Base-by-base conservation (phyloP, 1,284 basidiomycete species). In the Trichosporon coremiiforme region DNA sequence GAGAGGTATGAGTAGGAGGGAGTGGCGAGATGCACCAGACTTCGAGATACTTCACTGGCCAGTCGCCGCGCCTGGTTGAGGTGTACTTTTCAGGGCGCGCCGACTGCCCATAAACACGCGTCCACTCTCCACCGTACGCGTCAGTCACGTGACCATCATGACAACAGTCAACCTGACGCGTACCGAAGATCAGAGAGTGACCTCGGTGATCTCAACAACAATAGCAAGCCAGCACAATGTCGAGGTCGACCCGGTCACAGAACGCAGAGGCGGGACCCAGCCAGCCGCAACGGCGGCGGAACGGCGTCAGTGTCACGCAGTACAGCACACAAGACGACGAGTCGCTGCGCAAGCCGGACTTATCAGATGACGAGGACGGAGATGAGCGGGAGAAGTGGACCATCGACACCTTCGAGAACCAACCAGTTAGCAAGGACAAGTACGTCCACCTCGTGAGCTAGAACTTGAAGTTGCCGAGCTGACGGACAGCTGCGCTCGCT, bases 271-370 rank as follows among this genome's bases (percentile, higher is more conserved):
- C 55, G 4, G 55, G 55, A 2, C 55, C 55, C 12, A 60, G 55
- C 55, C 25, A 17, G 15, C 17, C 55, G 2, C 55, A 33, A 13
- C 25, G 55, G 15, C 55, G 31, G 10, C 12, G 13, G 29, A 60
- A 60, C 15, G 55, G 55, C 25, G 31, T 60, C 25, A 22, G 13
- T 13, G 29, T n/a, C 29, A 31, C 55, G 55, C 55, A 60, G 55
- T n/a, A 5, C 55, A 31, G 55, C 31, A 60, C 55, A 7, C 55
- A 62, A 7, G 66, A 63, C 22, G 67, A 50, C 20, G 53, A 67
- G 63, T 20, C 10, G 5, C 66, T 41, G 8, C 35, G 84, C 4
- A 79, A 79, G 38, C 88, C 88, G 80, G 92, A 90, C 0, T 85
- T 50, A 7, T 66, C 53, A 12, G 66, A 53, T 6, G 71, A 70